These are phyloP conservation scores for Serendipita vermifera DNA, from an alignment of 768 basidiomycete genomes.

Conservation along the genomic window DNA sequence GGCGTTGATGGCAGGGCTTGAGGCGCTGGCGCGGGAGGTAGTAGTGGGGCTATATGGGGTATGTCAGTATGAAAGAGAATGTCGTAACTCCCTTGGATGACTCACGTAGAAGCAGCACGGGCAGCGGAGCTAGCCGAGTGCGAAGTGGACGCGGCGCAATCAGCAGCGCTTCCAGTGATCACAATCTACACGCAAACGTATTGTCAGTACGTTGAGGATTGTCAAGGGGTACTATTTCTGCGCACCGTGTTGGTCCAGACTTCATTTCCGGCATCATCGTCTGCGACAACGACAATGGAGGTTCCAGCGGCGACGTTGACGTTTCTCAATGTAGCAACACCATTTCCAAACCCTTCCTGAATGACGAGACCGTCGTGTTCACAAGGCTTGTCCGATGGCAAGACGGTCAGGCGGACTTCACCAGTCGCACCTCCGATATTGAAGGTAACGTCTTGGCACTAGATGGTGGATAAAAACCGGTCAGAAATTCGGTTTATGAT, in stretches of 20 bases:
- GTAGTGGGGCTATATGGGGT: neutral
- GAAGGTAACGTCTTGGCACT: neutral
- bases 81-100: neutral
- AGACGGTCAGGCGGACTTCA: neutral
- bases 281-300: neutral
- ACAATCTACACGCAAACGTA: constrained; percentile 1
- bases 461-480: neutral
- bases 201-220: neutral
- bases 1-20: neutral
- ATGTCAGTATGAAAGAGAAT: neutral
- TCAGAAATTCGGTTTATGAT: neutral
- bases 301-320: too few species aligned
- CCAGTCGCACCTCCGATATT: neutral
- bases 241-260: neutral
- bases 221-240: neutral
- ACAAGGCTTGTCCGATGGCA: constrained; percentile 4
- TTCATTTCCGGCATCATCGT: constrained; percentile 3
- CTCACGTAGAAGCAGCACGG: neutral
- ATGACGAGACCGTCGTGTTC: neutral
- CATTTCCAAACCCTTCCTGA: too few species aligned
- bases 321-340: neutral
- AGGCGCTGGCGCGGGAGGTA: neutral
- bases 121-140: neutral
- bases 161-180: neutral
- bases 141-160: too few species aligned